These are phyloP conservation scores for Cladosporium velox DNA, from an alignment of 2,329 filamentous ascomycete genomes.

Conservation along the genomic window DNA sequence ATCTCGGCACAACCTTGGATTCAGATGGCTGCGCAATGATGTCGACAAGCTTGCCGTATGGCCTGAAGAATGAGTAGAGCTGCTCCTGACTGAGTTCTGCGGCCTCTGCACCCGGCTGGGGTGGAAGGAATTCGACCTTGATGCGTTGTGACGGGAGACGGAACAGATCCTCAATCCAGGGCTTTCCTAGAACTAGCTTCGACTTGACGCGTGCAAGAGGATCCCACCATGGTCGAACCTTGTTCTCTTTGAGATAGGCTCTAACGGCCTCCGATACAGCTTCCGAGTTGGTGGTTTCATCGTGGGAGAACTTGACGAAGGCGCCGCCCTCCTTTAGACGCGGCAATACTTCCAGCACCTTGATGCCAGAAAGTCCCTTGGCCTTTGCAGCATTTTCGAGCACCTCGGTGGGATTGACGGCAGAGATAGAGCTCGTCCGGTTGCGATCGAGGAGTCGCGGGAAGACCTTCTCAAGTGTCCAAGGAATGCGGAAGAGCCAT, in stretches of 20 bases:
- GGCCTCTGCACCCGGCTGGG: slow-evolving; percentile 67
- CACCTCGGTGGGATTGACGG: slow-evolving; percentile 58
- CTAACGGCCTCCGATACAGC: slow-evolving; percentile 64
- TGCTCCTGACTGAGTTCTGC: slow-evolving; percentile 83
- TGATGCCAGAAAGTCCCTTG: slow-evolving; percentile 47
- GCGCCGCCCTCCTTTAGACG: slow-evolving; percentile 88
- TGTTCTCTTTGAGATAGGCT: slow-evolving; percentile 65
- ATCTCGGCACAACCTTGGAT: slow-evolving; percentile 80
- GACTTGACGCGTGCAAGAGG: slow-evolving; percentile 72
- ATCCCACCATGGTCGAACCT: slow-evolving; percentile 87
- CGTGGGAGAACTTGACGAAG: slow-evolving; percentile 79
- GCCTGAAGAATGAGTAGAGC: slow-evolving; percentile 82
- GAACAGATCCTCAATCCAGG: slow-evolving; percentile 92
- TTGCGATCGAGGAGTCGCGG: slow-evolving; percentile 55
- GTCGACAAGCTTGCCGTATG: slow-evolving; percentile 86
- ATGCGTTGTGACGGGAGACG: slow-evolving; percentile 75
- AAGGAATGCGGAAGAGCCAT: slow-evolving; percentile 59
- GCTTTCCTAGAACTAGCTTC: slow-evolving; percentile 75
- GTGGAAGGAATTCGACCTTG: slow-evolving; percentile 81
- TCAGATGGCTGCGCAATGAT: slow-evolving; percentile 81
- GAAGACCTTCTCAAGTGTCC: slow-evolving; percentile 45
- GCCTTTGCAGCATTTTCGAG: slow-evolving; percentile 46
- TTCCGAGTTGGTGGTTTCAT: slow-evolving; percentile 47
- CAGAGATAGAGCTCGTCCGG: slow-evolving; percentile 52
- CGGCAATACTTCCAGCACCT: slow-evolving; percentile 79